Evolutionary conservation across 495 filamentous ascomycete species (phyloP), one percentile per base, ranked within the genome.

Genomic region (Tuber borchii): DNA sequence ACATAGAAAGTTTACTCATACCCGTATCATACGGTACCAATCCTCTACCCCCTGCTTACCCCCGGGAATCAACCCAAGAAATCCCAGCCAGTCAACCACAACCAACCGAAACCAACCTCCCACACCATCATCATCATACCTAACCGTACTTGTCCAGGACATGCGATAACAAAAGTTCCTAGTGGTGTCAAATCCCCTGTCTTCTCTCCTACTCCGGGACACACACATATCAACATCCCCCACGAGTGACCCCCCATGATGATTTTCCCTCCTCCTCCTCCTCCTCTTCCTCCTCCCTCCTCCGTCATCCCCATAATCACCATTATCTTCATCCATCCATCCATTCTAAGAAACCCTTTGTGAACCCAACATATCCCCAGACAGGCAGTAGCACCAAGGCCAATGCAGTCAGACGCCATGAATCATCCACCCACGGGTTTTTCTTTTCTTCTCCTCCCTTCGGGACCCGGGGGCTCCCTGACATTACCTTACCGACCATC

Each of bases 371-470:
- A n/a, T n/a, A 51, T 22, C n/a, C 8, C 48, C 48, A 51, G 2
- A 51, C 7, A 8, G 48, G 48, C 2, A 61, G 51, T 31, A 26
- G 31, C 51, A 61, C 51, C 22, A 61, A 61, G 22, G n/a, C n/a
- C 22, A 61, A 61, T 61, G 51, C n/a, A 61, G n/a, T 65, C 56
- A 65, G n/a, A 65, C n/a, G n/a, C 56, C 56, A 31, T 65, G 56
- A 65, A 65, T 65, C 56, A 65, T 31, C 14, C 12, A 65, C 26
- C 42, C 42, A 43, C 9, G 42, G 0, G 8, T 43, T 43, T 12
- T 12, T 43, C 26, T 4, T 12, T 65, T 61, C 14, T 61, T 31
- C n/a, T 17, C n/a, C 4, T 6, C 51, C 51, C n/a, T 26, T 26
- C 22, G 9, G 48, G 20, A n/a, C 2, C 56, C 56, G 3, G 12